Conservation (phyloP, 176 grass and related monocot genomes). For the Echinochloa phyllopogon region DNA sequence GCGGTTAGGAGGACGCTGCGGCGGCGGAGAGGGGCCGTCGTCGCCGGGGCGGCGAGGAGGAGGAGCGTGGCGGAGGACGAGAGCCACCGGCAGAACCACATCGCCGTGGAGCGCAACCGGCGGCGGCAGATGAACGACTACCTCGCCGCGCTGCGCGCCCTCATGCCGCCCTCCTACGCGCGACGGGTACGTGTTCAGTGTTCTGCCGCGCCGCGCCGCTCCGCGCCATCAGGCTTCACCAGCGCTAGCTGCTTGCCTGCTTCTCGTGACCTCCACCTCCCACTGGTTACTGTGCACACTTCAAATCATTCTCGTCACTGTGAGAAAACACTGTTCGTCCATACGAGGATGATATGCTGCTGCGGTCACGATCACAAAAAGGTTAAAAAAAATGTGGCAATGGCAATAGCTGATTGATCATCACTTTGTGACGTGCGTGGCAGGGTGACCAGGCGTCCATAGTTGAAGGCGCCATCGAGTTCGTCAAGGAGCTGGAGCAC, state of each 20-base stretch:
- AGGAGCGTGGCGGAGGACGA: conserved; percentile 40
- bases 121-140: conserved; percentile 84
- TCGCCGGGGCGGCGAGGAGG: not conserved
- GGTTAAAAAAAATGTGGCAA: not conserved
- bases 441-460: conserved; percentile 88
- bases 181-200: conserved; percentile 64
- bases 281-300: not conserved
- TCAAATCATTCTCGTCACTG: not conserved
- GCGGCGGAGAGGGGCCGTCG: not conserved
- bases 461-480: conserved; percentile 72
- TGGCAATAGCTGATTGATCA: not conserved
- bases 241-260: not conserved
- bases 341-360: not conserved
- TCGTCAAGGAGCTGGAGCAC: conserved; percentile 85
- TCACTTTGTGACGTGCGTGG: not conserved
- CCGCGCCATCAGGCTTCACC: too few relatives aligned
- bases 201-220: too few relatives aligned
- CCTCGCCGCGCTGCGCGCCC: conserved; percentile 70
- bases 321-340: not conserved
- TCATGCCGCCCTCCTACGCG: conserved; percentile 78
- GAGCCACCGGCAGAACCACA: conserved; percentile 62
- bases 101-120: conserved; percentile 91
- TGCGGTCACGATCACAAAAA: not conserved
- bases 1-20: not conserved
- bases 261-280: not conserved